These are phyloP conservation scores for Aspergillus sp. DNA, from an alignment of 2,329 filamentous ascomycete genomes.

Conservation along the genomic window DNA sequence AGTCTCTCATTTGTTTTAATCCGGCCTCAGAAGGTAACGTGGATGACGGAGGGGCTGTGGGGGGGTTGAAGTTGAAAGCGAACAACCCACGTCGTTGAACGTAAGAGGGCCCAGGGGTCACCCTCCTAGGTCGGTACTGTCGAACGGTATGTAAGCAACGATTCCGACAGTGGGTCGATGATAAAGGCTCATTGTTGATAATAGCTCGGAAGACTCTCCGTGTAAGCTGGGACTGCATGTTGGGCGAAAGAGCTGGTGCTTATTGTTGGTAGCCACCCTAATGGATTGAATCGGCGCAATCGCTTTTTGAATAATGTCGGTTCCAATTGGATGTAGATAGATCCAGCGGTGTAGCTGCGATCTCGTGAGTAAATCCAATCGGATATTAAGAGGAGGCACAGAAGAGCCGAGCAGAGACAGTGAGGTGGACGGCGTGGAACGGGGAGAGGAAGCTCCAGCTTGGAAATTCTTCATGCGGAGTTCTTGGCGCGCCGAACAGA, in stretches of 20 bases:
- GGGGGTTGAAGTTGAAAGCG: constrained; percentile 31
- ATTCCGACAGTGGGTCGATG: constrained; percentile 38
- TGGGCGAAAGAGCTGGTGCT: background rate
- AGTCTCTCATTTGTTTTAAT: constrained; percentile 68
- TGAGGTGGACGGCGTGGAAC: background rate
- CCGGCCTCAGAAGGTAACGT: constrained; percentile 62
- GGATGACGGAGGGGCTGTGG: constrained; percentile 56
- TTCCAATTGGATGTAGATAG: background rate
- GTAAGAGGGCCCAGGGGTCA: constrained; percentile 37
- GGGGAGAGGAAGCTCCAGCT: background rate
- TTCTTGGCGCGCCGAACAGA: constrained; percentile 33
- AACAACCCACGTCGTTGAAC: constrained; percentile 33
- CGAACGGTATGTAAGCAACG: constrained; percentile 33
- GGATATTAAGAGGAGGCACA: constrained; percentile 12
- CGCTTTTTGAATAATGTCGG: background rate
- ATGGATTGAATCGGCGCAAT: background rate
- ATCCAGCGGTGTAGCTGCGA: background rate
- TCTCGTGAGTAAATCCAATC: background rate
- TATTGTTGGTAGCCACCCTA: background rate
- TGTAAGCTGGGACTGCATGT: constrained; percentile 48
- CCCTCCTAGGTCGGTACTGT: constrained; percentile 31
- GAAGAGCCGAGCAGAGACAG: background rate
- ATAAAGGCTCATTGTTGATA: constrained; percentile 45
- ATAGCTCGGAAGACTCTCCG: constrained; percentile 47
- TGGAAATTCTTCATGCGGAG: constrained; percentile 13